Evolutionary conservation across 345 rosid genomes (phyloP), one percentile per base, ranked within the genome.

Genomic region (Melaleuca quinquenervia): DNA sequence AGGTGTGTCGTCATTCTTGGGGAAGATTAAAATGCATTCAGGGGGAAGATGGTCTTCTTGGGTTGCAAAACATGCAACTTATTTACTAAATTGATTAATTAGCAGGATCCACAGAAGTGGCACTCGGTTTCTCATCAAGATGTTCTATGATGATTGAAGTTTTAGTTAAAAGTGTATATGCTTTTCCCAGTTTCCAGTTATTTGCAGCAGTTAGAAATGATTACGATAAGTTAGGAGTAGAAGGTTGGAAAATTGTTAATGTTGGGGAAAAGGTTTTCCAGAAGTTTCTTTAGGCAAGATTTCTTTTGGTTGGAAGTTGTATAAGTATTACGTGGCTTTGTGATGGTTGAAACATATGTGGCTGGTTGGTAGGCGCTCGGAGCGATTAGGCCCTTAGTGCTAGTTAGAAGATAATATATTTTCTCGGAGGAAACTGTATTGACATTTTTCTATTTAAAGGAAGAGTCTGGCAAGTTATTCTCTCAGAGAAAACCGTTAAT

Each of bases 1-100:
- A 94, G 97, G 98, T 96, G 86, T 85, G 50, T 85, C 20, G 64
- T 83, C 15, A 60, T 82, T 82, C 8, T 54, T 60, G 75, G 44
- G 75, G 32, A 21, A 41, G 64, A 36, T 70, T 18, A 70, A 32
- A 32, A 32, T 70, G 78, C 78, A 70, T 70, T 36, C 48, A 16
- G 11, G 78, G 24, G 78, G 48, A 7, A 70, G 16, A 5, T 70
- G 21, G 24, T 36, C 11, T 36, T 70, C n/a, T 70, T 1, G 12
- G 24, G 48, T 70, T 70, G 78, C 78, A 8, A 41, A 29, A 70
- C 48, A 4, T 70, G 80, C 80, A 36, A 36, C 80, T 36, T 70
- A 36, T 36, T 70, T 36, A 36, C 48, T 48, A 36, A 70, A 70
- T 70, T 36, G 48, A 70, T 70, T 22, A 55, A 55, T 55, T 53